Evolutionary conservation across 73 alveolate species (phyloP).

Genomic region (Tetrahymena thermophila): DNA sequence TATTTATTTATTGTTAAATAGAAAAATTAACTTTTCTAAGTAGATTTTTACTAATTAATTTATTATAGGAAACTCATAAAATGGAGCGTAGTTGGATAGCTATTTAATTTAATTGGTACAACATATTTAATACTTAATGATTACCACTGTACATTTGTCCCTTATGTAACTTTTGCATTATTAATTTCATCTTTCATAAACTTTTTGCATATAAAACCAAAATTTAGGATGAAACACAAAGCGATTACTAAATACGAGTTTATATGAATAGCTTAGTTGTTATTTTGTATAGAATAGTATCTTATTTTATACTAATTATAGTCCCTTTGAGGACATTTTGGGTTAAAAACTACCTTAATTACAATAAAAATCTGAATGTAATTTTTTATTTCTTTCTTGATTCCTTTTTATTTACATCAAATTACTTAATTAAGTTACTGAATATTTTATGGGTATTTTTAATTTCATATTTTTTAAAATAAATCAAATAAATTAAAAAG

Average conservation of each 20-base stretch:
- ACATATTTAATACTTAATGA: neutral
- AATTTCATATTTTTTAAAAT: too few species aligned
- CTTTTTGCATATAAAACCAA: neutral
- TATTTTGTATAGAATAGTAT: neutral
- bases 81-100: neutral
- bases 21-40: neutral
- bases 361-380: neutral
- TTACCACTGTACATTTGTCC: neutral
- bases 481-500: neutral
- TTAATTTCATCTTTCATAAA: neutral
- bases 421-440: neutral
- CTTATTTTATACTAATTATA: neutral
- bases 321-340: neutral
- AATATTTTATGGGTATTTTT: neutral
- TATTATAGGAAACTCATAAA: neutral
- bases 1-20: too few species aligned
- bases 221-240: neutral
- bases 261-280: neutral
- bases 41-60: neutral
- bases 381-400: neutral
- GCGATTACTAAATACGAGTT: neutral
- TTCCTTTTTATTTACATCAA: neutral
- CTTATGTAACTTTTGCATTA: neutral
- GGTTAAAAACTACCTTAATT: neutral
- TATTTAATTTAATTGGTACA: neutral